Evolutionary conservation across 768 basidiomycete genomes (phyloP).

Genomic region (Asterophora parasitica): DNA sequence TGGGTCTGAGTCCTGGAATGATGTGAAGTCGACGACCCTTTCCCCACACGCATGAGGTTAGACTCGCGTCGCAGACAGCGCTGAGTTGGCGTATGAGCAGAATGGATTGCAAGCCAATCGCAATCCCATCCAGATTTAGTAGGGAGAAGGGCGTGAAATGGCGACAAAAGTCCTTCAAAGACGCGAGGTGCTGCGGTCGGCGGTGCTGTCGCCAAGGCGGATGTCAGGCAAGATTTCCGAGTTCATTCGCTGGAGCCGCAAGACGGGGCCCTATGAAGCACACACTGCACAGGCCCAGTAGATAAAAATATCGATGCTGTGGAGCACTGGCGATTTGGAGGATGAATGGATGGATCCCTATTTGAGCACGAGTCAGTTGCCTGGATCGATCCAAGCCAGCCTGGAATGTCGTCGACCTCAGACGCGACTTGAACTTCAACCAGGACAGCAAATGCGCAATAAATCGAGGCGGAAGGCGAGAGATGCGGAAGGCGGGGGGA

Average conservation of each 20-base stretch:
- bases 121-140: too few species aligned
- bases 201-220: not conserved
- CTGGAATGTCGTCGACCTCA: not conserved
- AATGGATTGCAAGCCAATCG: not conserved
- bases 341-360: too few species aligned
- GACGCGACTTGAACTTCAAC: not conserved
- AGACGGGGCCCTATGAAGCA: not conserved
- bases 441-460: not conserved
- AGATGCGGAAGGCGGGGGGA: not conserved
- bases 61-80: not conserved
- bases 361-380: not conserved
- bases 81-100: too few species aligned
- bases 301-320: too few species aligned
- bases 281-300: too few species aligned
- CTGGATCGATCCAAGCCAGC: slow-evolving; percentile 1
- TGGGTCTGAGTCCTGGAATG: slow-evolving; percentile 3
- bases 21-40: slow-evolving; percentile 4
- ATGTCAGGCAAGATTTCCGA: not conserved
- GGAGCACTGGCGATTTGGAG: too few species aligned
- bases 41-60: slow-evolving; percentile 6
- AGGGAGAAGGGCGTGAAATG: too few species aligned
- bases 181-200: not conserved
- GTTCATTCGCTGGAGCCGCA: not conserved
- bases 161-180: not conserved
- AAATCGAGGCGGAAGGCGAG: not conserved